phyloP scores from a whole-genome alignment of 192 early-diverging fungal genomes.

The Backusella tuberculispora region DNA sequence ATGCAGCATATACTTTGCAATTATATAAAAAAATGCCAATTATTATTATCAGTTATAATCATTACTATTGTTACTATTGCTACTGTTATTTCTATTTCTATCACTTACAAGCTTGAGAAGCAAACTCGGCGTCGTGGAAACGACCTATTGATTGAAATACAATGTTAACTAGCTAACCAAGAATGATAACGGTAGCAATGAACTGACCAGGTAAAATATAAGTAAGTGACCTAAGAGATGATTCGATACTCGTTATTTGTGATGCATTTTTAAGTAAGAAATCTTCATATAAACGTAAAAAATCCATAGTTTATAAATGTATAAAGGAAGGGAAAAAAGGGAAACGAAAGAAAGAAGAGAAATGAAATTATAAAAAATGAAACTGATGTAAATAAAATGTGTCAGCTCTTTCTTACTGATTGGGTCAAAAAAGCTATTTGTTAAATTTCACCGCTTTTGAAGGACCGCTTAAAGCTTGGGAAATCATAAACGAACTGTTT shows the following conservation, averaged over 20 bases:
- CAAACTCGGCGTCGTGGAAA: conserved; percentile 91
- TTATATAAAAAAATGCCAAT: background rate
- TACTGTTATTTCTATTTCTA: background rate
- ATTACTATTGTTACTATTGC: background rate
- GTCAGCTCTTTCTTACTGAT: conserved; percentile 20
- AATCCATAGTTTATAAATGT: conserved; percentile 43
- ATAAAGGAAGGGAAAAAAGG: conserved; percentile 13
- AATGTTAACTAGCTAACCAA: background rate
- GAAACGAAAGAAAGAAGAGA: conserved; percentile 3
- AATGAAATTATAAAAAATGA: background rate
- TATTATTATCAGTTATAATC: background rate
- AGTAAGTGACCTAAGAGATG: conserved; percentile 81
- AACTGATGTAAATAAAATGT: conserved; percentile 21
- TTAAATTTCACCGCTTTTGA: conserved; percentile 6
- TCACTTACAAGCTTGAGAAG: conserved; percentile 77
- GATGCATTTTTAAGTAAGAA: conserved; percentile 89
- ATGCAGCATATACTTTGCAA: conserved; percentile 68
- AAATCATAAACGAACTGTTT: background rate
- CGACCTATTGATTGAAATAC: conserved; percentile 60
- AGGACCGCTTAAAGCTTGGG: conserved; percentile 1
- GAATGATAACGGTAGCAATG: background rate
- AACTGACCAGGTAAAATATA: conserved; percentile 85
- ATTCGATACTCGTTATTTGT: conserved; percentile 87
- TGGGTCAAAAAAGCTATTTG: background rate
- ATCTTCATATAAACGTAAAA: conserved; percentile 76